phyloP scores from a whole-genome alignment of 2,329 filamentous ascomycete species.

The Xylaria sp. region DNA sequence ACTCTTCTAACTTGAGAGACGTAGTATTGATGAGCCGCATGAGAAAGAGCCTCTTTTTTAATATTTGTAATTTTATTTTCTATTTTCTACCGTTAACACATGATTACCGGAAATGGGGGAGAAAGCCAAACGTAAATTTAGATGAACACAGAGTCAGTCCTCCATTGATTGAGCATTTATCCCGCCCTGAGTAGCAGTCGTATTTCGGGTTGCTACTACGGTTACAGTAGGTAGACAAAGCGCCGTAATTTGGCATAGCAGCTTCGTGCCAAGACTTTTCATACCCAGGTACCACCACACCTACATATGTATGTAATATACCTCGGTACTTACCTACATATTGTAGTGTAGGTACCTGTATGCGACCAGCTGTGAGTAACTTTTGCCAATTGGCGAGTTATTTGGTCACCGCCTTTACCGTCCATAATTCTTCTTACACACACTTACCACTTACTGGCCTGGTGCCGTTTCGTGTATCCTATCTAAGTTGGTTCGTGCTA shows the following conservation, averaged over 20 bases:
- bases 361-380: conserved; percentile 4
- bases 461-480: conserved; percentile 1
- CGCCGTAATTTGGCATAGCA: conserved; percentile 13
- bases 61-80: neutral
- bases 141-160: neutral
- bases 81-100: neutral
- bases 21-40: conserved; percentile 33
- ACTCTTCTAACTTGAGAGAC: conserved; percentile 15
- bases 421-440: conserved; percentile 3
- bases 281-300: neutral
- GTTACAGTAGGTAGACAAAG: neutral
- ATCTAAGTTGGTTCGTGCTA: neutral
- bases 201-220: conserved; percentile 24
- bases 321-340: too few relatives aligned
- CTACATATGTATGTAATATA: too few relatives aligned
- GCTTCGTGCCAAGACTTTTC: conserved; percentile 20
- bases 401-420: conserved; percentile 13
- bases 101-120: neutral
- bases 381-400: conserved; percentile 7
- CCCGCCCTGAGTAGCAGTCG: conserved; percentile 9
- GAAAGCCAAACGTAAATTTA: neutral
- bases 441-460: neutral
- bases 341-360: neutral
- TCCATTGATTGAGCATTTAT: conserved; percentile 3
- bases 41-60: neutral